Evolutionary conservation across 371 early-diverging fungal genomes (phyloP).

Genomic region (Mortierella sp.): DNA sequence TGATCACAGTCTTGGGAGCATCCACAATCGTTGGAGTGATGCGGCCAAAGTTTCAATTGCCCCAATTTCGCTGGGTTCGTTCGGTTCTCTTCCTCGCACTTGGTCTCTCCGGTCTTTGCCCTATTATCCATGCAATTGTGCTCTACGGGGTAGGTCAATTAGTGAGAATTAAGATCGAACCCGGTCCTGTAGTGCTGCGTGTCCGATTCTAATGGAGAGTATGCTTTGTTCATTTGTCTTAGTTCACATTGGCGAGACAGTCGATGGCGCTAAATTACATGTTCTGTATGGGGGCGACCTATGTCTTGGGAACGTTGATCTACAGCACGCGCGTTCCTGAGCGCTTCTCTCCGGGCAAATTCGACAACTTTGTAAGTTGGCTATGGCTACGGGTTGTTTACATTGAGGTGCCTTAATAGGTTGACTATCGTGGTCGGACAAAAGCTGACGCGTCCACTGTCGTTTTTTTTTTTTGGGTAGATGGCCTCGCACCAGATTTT

Average conservation of each 20-base stretch:
- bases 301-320: slow-evolving; percentile 85
- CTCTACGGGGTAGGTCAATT: slow-evolving; percentile 75
- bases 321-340: slow-evolving; percentile 82
- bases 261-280: slow-evolving; percentile 73
- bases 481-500: slow-evolving; percentile 92
- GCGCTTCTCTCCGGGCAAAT: slow-evolving; percentile 70
- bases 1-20: slow-evolving; percentile 72
- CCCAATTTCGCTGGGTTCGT: slow-evolving; percentile 84
- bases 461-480: slow-evolving; percentile 39
- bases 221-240: not conserved
- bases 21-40: slow-evolving; percentile 58
- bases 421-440: not conserved
- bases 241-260: slow-evolving; percentile 60
- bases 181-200: too few relatives aligned
- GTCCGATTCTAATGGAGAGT: not conserved
- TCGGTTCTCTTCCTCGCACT: slow-evolving; percentile 82
- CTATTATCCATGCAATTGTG: slow-evolving; percentile 75
- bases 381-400: not conserved
- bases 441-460: not conserved
- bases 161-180: too few relatives aligned
- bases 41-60: slow-evolving; percentile 66
- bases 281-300: slow-evolving; percentile 79
- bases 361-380: slow-evolving; percentile 70
- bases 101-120: slow-evolving; percentile 83
- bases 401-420: not conserved